These are phyloP conservation scores for Wickerhamomyces xylosicus DNA, from an alignment of 805 yeast genomes.

Conservation along the genomic window DNA sequence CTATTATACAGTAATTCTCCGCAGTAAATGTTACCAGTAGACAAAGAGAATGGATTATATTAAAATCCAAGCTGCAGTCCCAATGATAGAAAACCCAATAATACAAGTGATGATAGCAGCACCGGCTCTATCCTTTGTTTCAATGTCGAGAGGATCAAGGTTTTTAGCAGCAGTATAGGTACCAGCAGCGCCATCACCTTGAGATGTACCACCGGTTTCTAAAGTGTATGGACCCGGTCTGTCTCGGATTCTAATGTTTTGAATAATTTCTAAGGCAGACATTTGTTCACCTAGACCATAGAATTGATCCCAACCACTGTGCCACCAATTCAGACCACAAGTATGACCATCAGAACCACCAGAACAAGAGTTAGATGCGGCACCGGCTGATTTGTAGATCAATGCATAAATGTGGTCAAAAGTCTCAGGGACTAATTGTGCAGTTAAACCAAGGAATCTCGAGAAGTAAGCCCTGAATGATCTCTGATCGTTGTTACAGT, in stretches of 20 bases:
- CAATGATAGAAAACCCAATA: slow-evolving; percentile 30
- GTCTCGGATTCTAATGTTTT: slow-evolving; percentile 24
- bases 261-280: slow-evolving; percentile 56
- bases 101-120: slow-evolving; percentile 57
- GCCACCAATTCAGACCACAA: slow-evolving; percentile 70
- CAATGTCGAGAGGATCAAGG: slow-evolving; percentile 27
- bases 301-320: slow-evolving; percentile 47
- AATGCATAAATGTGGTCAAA: slow-evolving; percentile 33
- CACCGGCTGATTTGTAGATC: slow-evolving; percentile 45
- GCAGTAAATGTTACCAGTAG: too few relatives aligned
- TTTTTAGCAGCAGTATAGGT: slow-evolving; percentile 26
- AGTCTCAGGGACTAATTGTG: slow-evolving; percentile 48
- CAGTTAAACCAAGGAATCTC: slow-evolving; percentile 54
- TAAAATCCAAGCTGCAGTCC: slow-evolving; percentile 29
- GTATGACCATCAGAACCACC: slow-evolving; percentile 80
- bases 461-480: slow-evolving; percentile 64
- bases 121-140: slow-evolving; percentile 44
- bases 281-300: slow-evolving; percentile 85
- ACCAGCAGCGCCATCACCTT: slow-evolving; percentile 58
- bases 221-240: slow-evolving; percentile 50
- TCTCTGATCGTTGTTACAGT: slow-evolving; percentile 67
- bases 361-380: slow-evolving; percentile 68
- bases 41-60: too few relatives aligned
- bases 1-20: too few relatives aligned
- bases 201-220: slow-evolving; percentile 53